phyloP scores from a whole-genome alignment of 106 monocot genomes.

The Alisma plantagoaquatica region DNA sequence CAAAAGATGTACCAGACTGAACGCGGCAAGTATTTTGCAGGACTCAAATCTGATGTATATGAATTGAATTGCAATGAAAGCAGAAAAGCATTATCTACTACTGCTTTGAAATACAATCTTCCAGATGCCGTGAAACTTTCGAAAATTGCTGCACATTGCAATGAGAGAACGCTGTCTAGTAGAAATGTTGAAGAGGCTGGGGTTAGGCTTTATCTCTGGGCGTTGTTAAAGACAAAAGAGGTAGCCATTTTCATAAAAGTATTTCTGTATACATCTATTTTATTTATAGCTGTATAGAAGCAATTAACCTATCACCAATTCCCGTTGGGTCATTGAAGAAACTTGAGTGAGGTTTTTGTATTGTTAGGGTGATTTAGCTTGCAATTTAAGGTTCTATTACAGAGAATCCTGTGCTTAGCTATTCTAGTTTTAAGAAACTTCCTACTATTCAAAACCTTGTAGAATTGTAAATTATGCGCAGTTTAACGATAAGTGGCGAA shows the following conservation, averaged over 20 bases:
- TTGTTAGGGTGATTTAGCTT: too few relatives aligned
- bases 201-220: slow-evolving; percentile 67
- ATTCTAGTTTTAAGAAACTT: too few relatives aligned
- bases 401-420: too few relatives aligned
- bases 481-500: too few relatives aligned
- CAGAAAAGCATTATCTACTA: slow-evolving; percentile 38
- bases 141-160: slow-evolving; percentile 71
- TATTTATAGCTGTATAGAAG: too few relatives aligned
- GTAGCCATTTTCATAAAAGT: slow-evolving; percentile 29
- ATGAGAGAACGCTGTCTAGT: slow-evolving; percentile 70
- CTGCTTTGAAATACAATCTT: slow-evolving; percentile 51
- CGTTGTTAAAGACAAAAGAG: slow-evolving; percentile 75
- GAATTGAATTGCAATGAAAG: slow-evolving; percentile 53
- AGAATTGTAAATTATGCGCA: too few relatives aligned
- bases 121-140: slow-evolving; percentile 37
- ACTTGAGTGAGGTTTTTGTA: too few relatives aligned
- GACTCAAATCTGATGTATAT: slow-evolving; percentile 39
- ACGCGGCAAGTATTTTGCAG: slow-evolving; percentile 35
- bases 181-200: slow-evolving; percentile 78
- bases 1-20: neutral
- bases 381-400: too few relatives aligned
- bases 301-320: too few relatives aligned
- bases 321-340: too few relatives aligned
- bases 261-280: too few relatives aligned
- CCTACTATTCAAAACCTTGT: too few relatives aligned